Conservation (phyloP, 768 basidiomycete species). For the Naganishia randhawae region DNA sequence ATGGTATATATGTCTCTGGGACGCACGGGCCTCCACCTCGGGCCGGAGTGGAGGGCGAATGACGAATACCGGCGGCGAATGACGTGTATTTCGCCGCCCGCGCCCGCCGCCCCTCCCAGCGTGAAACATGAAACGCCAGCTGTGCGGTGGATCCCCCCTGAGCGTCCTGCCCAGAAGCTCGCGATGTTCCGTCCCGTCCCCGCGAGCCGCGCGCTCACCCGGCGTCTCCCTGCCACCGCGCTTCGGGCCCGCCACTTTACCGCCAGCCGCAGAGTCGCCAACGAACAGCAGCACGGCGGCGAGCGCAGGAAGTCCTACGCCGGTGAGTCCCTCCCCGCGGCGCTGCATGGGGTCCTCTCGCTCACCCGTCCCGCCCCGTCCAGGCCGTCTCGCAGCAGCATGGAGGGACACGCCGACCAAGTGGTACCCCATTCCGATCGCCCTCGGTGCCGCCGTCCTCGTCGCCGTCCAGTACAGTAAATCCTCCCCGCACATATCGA, state of each 20-base stretch:
- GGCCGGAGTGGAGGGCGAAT: not conserved
- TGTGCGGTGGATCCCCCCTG: too few relatives aligned
- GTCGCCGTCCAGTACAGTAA: conserved; percentile 44
- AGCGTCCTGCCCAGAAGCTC: too few relatives aligned
- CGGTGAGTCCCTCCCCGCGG: too few relatives aligned
- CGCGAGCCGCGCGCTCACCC: not conserved
- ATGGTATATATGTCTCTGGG: not conserved
- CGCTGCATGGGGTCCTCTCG: too few relatives aligned
- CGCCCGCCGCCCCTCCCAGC: too few relatives aligned
- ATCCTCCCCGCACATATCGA: not conserved
- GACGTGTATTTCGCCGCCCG: too few relatives aligned
- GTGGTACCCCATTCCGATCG: conserved; percentile 92
- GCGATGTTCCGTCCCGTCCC: conserved; percentile 1
- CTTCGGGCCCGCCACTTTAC: not conserved
- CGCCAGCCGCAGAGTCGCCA: not conserved
- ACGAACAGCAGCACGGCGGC: not conserved
- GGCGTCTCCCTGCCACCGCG: not conserved
- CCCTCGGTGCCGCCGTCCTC: conserved; percentile 83
- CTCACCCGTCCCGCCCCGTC: not conserved
- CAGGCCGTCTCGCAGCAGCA: conserved; percentile 59
- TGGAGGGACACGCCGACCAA: conserved; percentile 84
- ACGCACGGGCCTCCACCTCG: not conserved
- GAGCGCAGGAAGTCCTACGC: conserved; percentile 3
- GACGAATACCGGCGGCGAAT: not conserved
- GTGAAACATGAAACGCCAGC: too few relatives aligned